Conservation (phyloP, 75 land plant genomes). For the Adiantum capillusveneris region DNA sequence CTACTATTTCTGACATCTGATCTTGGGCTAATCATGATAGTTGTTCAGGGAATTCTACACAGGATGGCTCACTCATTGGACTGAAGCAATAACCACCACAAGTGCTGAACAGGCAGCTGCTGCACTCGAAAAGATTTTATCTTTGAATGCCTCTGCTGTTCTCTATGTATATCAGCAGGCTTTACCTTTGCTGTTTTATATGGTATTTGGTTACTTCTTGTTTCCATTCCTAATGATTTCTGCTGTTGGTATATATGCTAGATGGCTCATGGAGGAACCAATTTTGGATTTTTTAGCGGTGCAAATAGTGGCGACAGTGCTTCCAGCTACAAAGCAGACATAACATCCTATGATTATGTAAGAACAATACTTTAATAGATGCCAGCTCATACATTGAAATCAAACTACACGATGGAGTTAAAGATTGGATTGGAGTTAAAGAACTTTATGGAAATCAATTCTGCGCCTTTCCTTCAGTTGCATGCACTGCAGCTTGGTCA, state of each 20-base stretch:
- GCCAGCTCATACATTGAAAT: no score
- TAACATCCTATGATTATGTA: conserved; percentile 96
- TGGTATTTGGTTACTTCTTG: no score
- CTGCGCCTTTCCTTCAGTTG: no score
- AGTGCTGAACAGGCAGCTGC: conserved; percentile 46
- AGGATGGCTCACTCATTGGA: conserved; percentile 97
- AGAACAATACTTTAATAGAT: conserved; percentile 18
- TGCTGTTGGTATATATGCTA: conserved; percentile 11
- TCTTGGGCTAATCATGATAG: no score
- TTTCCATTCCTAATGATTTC: no score
- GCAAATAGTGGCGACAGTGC: conserved; percentile 68
- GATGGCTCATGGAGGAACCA: conserved; percentile 99
- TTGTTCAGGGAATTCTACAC: conserved; percentile 81
- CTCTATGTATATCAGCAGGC: conserved; percentile 51
- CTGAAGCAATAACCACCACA: conserved; percentile 56
- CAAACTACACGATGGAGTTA: no score
- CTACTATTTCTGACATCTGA: no score
- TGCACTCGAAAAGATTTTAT: conserved; percentile 49
- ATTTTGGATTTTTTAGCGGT: conserved; percentile 91
- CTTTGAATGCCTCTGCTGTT: conserved; percentile 72
- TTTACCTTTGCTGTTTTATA: conserved; percentile 1
- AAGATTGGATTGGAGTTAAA: no score
- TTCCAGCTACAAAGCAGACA: conserved; percentile 72
- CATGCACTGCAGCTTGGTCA: no score
- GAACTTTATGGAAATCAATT: no score